Conservation (phyloP, 305 asterid genomes). For the Fraxinus baroniana region DNA sequence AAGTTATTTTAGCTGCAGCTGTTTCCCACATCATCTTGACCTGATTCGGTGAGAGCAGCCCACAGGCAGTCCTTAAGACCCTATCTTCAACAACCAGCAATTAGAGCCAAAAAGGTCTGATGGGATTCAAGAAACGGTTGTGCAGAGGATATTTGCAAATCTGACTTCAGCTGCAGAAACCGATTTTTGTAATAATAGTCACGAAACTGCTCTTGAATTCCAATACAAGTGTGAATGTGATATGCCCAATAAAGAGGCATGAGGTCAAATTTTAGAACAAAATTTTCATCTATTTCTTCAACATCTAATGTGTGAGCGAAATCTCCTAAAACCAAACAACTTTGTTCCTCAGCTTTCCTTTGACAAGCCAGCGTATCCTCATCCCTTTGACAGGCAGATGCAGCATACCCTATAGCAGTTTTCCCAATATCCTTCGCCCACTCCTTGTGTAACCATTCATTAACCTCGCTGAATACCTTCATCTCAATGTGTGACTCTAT, state of each 20-base stretch:
- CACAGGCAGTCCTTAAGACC: constrained; percentile 87
- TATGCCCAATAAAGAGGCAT: constrained; percentile 84
- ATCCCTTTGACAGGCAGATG: constrained; percentile 86
- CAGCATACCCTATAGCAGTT: constrained; percentile 78
- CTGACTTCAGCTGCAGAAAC: constrained; percentile 73
- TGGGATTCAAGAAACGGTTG: constrained; percentile 77
- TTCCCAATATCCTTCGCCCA: constrained; percentile 78
- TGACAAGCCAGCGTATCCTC: constrained; percentile 92
- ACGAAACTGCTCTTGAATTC: constrained; percentile 69
- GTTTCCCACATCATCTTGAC: constrained; percentile 94
- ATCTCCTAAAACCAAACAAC: constrained; percentile 69
- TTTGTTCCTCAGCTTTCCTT: constrained; percentile 82
- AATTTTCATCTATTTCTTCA: constrained; percentile 77
- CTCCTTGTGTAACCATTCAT: constrained; percentile 86
- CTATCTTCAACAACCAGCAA: constrained; percentile 93
- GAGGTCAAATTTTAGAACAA: constrained; percentile 73
- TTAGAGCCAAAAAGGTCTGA: constrained; percentile 69
- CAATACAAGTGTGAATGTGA: constrained; percentile 78
- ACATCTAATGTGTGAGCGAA: constrained; percentile 73
- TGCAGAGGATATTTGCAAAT: constrained; percentile 69
- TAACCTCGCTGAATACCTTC: constrained; percentile 69
- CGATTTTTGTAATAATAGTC: constrained; percentile 79
- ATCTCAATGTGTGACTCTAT: constrained; percentile 79
- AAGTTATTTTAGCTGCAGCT: constrained; percentile 62
- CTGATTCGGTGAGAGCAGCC: constrained; percentile 64